Percentiles rank a stretch among this genome's conserved stretches.
Evolutionary conservation across 345 rosid species (phyloP).

Genomic region (Acer yangbiense): DNA sequence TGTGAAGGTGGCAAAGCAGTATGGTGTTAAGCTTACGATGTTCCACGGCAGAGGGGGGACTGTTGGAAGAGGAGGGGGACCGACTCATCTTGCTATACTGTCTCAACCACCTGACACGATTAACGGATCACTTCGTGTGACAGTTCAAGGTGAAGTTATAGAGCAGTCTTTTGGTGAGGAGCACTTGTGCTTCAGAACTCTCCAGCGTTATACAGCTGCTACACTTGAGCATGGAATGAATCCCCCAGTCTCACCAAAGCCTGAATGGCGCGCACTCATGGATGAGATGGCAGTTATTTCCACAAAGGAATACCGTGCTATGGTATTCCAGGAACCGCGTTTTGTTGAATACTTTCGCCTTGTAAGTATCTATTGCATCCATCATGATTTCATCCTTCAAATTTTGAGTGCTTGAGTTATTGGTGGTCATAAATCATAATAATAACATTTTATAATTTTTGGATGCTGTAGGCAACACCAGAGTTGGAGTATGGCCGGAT

Average conservation of each 20-base stretch:
- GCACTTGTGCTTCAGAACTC: constrained; percentile 89
- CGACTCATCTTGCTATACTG: constrained; percentile 94
- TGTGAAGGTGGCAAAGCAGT: constrained; percentile 82
- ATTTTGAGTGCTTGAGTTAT: not conserved
- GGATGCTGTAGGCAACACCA: constrained; percentile 73
- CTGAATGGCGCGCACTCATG: constrained; percentile 96
- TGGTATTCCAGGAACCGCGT: constrained; percentile 89
- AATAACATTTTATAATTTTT: not conserved
- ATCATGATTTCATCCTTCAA: not conserved
- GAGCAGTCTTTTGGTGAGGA: constrained; percentile 95
- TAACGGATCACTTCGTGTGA: constrained; percentile 87
- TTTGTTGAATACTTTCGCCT: constrained; percentile 96
- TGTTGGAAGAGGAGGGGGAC: constrained; percentile 97
- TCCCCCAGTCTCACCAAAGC: constrained; percentile 92
- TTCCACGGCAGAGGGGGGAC: constrained; percentile 99
- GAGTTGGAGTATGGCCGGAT: constrained; percentile 95
- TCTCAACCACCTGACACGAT: constrained; percentile 98
- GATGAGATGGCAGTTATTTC: constrained; percentile 93
- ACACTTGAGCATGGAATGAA: constrained; percentile 96
- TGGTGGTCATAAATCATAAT: not conserved
- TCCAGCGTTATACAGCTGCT: constrained; percentile 95
- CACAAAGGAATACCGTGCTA: constrained; percentile 82
- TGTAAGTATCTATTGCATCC: constrained; percentile 42
- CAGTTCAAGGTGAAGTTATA: constrained; percentile 96
- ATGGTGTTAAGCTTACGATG: constrained; percentile 88